Percentiles rank a stretch among this genome's conserved stretches.
phyloP scores from a whole-genome alignment of 2,329 filamentous ascomycete species.

The Rutstroemia sp. region DNA sequence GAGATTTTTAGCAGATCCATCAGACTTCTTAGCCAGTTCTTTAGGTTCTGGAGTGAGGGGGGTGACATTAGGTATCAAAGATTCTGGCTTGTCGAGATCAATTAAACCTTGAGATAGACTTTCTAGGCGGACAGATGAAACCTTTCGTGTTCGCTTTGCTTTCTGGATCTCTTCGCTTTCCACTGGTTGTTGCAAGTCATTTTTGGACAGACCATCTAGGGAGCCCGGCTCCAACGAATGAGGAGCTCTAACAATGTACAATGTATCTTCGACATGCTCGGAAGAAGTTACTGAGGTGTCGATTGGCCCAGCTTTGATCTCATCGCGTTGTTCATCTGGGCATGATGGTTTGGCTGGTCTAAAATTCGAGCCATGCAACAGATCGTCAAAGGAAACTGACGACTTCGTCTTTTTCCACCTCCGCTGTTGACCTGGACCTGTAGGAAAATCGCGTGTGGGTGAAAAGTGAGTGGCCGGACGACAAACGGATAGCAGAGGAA shows the following conservation, averaged over 20 bases:
- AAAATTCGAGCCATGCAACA: constrained; percentile 33
- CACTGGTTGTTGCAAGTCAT: no score
- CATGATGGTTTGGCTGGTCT: constrained; percentile 25
- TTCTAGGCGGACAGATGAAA: background rate
- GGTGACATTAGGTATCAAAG: background rate
- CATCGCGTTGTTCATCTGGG: constrained; percentile 20
- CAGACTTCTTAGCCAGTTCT: background rate
- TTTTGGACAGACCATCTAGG: no score
- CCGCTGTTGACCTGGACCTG: background rate
- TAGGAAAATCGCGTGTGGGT: background rate
- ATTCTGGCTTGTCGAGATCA: background rate
- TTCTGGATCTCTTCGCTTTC: background rate
- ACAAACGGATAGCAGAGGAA: no score
- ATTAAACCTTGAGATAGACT: constrained; percentile 8
- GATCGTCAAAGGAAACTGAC: constrained; percentile 46
- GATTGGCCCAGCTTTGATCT: background rate
- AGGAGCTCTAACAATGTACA: background rate
- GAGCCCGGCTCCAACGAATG: no score
- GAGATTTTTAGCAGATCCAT: constrained; percentile 34
- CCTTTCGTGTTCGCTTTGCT: background rate
- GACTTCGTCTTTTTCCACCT: constrained; percentile 49
- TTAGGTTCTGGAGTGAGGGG: background rate
- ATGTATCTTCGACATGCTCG: background rate
- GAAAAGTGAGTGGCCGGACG: background rate
- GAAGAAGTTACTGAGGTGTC: background rate